A percentile compares a stretch with the other conserved stretches of the same genome.
Evolutionary conservation across 2,329 filamentous ascomycete species (phyloP).

Genomic region (Colletotrichum limetticola): DNA sequence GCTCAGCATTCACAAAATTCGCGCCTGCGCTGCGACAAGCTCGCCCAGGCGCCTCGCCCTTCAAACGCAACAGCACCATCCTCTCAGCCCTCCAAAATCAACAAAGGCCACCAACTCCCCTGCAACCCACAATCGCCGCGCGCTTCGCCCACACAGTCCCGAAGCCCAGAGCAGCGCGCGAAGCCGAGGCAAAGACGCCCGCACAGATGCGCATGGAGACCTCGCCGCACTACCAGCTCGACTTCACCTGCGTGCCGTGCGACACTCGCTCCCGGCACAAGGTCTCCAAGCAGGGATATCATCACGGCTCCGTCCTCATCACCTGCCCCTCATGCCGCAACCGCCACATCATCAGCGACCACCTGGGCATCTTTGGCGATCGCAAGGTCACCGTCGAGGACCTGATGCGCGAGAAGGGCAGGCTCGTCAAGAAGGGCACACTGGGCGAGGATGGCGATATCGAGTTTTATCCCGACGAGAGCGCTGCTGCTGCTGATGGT

Average conservation of each 20-base stretch:
- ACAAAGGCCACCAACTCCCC: neutral
- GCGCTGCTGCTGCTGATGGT: neutral
- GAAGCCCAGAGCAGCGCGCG: conserved; percentile 20
- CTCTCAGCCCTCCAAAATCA: conserved; percentile 7
- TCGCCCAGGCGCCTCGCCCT: conserved; percentile 17
- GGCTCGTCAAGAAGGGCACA: conserved; percentile 76
- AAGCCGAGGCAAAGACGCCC: conserved; percentile 39
- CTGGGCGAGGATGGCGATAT: conserved; percentile 84
- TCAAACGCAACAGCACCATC: neutral
- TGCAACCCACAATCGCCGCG: conserved; percentile 22
- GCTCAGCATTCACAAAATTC: conserved; percentile 14
- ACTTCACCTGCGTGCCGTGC: conserved; percentile 94
- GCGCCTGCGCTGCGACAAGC: conserved; percentile 26
- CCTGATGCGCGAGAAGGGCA: conserved; percentile 79
- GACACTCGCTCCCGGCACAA: conserved; percentile 81
- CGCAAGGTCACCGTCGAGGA: conserved; percentile 78
- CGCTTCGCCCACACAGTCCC: conserved; percentile 43
- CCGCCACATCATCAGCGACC: conserved; percentile 91
- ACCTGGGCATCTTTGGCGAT: conserved; percentile 83
- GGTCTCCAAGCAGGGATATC: conserved; percentile 94
- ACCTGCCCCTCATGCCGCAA: conserved; percentile 88
- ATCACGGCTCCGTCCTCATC: conserved; percentile 88
- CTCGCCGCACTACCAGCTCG: conserved; percentile 83
- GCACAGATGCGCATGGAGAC: conserved; percentile 39
- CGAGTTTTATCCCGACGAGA: conserved; percentile 88